Evolutionary conservation across 345 rosid genomes (phyloP), one percentile per base, ranked within the genome.

Genomic region (Rubroshorea leprosula): DNA sequence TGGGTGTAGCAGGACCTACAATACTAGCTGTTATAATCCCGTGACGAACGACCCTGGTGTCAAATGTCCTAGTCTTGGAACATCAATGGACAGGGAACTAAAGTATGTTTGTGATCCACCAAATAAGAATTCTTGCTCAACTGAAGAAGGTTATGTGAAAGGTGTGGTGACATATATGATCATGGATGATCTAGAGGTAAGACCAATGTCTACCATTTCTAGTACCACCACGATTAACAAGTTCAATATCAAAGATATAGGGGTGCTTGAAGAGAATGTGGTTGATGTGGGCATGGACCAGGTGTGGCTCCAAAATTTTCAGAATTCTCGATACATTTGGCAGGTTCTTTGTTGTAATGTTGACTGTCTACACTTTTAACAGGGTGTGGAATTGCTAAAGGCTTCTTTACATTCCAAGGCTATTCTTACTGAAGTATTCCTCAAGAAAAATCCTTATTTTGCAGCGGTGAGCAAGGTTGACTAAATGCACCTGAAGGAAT

Each of bases 71-170:
- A 0, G 0, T 0, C 68, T 68, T 23, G 0, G 0, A 0, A 0
- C 0, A 1, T 0, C 0, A 0, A 68, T 68, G 72, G 3, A 0
- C 54, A 0, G 0, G 0, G 39, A 21, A 6, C 19, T 15, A 16
- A 1, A 39, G 4, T 2, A 48, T 3, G 35, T 56, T n/a, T n/a
- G n/a, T 4, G 23, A 7, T 26, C 20, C 57, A 0, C 4, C 38
- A 38, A 3, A 13, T 24, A 24, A 23, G 19, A 18, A 12, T 15
- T 11, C 11, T 13, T 25, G 10, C 51, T 6, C 22, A 2, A 38
- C 17, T 0, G 52, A 49, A 25, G 74, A 57, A 24, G 83, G 79
- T 1, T 74, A 48, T 21, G 77, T 63, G 23, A 78, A 68, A 49
- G 74, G 65, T 0, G 38, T 53, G 24, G 56, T 73, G 3, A 65